These are phyloP conservation scores for Globisporangium paroecandrum DNA, from an alignment of 352 stramenopile species.

Conservation along the genomic window DNA sequence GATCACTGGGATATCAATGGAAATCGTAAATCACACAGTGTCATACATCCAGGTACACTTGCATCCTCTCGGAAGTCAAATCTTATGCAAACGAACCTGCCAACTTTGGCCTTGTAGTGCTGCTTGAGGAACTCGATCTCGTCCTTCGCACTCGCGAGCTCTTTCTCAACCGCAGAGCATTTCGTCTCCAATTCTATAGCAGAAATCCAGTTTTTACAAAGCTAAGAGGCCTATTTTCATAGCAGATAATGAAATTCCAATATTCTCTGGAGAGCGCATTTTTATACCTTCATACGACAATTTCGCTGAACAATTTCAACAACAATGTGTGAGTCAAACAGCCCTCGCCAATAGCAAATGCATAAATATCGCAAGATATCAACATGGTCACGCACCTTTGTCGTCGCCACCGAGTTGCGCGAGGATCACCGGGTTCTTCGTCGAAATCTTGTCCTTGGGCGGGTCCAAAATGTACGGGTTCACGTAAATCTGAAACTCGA, in stretches of 20 bases:
- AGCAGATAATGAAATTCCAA: neutral
- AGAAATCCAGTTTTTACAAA: neutral
- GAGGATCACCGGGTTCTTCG: constrained; percentile 64
- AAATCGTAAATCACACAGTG: neutral
- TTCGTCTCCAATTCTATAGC: constrained; percentile 52
- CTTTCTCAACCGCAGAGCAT: constrained; percentile 40
- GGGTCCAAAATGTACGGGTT: constrained; percentile 87
- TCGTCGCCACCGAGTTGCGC: constrained; percentile 50
- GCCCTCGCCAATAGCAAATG: neutral
- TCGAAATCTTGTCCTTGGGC: constrained; percentile 81
- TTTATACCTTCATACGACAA: constrained; percentile 32
- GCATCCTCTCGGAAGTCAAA: no score
- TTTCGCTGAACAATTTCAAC: constrained; percentile 25
- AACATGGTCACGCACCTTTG: constrained; percentile 24
- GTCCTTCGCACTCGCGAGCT: constrained; percentile 32
- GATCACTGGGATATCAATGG: constrained; percentile 28
- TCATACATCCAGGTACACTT: no score
- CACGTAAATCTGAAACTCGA: constrained; percentile 88
- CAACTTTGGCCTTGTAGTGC: constrained; percentile 44
- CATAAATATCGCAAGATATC: neutral
- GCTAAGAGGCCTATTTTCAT: neutral
- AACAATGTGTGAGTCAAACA: neutral
- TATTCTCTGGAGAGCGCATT: neutral
- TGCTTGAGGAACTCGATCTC: constrained; percentile 50
- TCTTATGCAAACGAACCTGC: constrained; percentile 32